Evolutionary conservation across 2,329 filamentous ascomycete genomes (phyloP).

Genomic region (Beauveria sp.): DNA sequence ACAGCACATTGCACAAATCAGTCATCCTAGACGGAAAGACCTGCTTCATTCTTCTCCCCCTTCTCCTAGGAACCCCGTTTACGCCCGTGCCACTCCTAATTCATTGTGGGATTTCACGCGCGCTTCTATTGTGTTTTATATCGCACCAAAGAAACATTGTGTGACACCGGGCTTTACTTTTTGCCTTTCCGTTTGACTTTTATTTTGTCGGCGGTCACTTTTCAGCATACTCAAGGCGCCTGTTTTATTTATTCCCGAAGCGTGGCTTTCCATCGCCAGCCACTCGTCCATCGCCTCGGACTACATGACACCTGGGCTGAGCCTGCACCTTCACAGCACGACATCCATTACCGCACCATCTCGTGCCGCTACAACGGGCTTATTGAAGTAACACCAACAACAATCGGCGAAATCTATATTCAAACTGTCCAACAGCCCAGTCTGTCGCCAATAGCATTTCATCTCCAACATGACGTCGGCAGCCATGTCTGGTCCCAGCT

Average conservation of each 20-base stretch:
- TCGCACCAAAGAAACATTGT: neutral
- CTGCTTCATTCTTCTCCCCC: neutral
- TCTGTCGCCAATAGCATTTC: neutral
- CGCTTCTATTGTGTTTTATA: neutral
- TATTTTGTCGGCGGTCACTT: neutral
- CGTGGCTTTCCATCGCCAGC: neutral
- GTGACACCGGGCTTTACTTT: neutral
- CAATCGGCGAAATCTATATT: neutral
- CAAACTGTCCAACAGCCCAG: neutral
- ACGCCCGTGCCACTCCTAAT: neutral
- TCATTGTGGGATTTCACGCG: neutral
- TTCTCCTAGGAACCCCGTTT: neutral
- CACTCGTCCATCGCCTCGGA: neutral
- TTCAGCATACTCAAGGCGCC: neutral
- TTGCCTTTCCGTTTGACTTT: neutral
- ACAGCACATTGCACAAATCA: neutral
- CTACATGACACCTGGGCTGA: neutral
- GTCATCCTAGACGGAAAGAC: neutral
- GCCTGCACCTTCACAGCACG: neutral
- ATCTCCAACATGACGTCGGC: neutral
- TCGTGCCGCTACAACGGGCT: neutral
- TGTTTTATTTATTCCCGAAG: neutral
- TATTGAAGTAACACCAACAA: neutral
- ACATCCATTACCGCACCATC: neutral
- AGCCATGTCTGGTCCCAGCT: neutral